Base-by-base conservation (phyloP, 179 eudicot species). In the Actinidia polygama region DNA sequence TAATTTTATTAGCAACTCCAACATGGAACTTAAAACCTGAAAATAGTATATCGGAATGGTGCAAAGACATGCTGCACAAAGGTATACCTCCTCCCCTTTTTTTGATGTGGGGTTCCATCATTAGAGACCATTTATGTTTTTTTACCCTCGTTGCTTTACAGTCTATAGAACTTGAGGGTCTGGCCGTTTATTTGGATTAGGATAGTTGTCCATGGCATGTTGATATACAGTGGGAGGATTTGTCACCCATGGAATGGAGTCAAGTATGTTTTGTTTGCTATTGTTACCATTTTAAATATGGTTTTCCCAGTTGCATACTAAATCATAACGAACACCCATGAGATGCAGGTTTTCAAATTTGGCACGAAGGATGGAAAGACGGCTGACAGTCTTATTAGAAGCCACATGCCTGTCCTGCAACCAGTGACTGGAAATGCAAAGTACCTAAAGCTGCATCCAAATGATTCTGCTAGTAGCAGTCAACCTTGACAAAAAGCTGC, bases 381-480 rank as follows among this genome's bases (percentile, higher is more conserved):
- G 50, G 92, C 94, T 18, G 84, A 62, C 49, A 76, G 80, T 87
- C 80, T 67, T 84, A 85, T 74, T 80, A 72, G 79, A 78, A 83
- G 84, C 80, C 99, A 94, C 86, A 90, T 88, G 75, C 95, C 95
- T 72, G 82, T 97, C 85, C 82, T 97, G 89, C 93, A 97, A 86
- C 99, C 99, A 67, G 95, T 97, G 23, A 87, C 97, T 83, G 99
- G 99, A 80, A 95, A 89, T 87, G 99, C 94, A 0, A 97, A 88
- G 70, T 97, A 95, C 87, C 73, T 87, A 80, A 97, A 97, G 81
- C 86, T 87, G 87, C 92, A 88, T 23, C 82, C 90, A 21, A 85
- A 90, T 87, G 91, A 80, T 66, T 91, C 95, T 77, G 80, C 68
- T 80, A 85, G 73, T 51, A 85, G 77, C 57, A 87, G 82, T 84